Conservation (phyloP, 345 rosid genomes). For the Sapria himalayana region DNA sequence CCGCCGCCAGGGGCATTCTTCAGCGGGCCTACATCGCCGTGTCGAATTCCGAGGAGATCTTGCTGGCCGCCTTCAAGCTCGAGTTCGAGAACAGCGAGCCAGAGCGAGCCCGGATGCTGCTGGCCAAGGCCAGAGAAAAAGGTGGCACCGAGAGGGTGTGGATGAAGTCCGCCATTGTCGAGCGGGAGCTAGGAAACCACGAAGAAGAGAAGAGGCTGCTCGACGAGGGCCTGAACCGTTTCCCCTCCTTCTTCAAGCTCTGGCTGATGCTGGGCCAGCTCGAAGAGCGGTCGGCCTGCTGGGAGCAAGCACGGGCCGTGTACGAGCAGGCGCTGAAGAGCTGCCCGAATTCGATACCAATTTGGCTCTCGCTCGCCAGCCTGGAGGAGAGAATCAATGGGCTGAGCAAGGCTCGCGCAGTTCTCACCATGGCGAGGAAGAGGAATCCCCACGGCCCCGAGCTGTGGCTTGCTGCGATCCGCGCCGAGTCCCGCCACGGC, state of each 20-base stretch:
- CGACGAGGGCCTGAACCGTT: constrained; percentile 59
- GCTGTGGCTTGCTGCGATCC: constrained; percentile 88
- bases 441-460: constrained; percentile 59
- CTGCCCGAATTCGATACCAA: constrained; percentile 42
- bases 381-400: constrained; percentile 70
- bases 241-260: constrained; percentile 66
- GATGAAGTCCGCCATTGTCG: constrained; percentile 96
- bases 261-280: constrained; percentile 97
- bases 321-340: constrained; percentile 47
- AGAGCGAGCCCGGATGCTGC: constrained; percentile 85
- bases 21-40: constrained; percentile 91
- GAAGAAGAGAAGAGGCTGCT: constrained; percentile 68
- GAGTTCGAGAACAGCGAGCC: constrained; percentile 95
- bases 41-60: constrained; percentile 79
- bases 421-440: constrained; percentile 58
- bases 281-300: constrained; percentile 44
- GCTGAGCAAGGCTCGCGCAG: constrained; percentile 62
- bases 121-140: constrained; percentile 80
- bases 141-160: constrained; percentile 95
- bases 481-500: constrained; percentile 56
- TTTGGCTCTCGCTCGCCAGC: constrained; percentile 65
- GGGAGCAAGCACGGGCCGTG: constrained; percentile 44
- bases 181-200: constrained; percentile 60
- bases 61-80: constrained; percentile 95
- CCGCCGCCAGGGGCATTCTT: constrained; percentile 77